phyloP scores from a whole-genome alignment of 2,329 filamentous ascomycete genomes.

The Sporothrix phasma region DNA sequence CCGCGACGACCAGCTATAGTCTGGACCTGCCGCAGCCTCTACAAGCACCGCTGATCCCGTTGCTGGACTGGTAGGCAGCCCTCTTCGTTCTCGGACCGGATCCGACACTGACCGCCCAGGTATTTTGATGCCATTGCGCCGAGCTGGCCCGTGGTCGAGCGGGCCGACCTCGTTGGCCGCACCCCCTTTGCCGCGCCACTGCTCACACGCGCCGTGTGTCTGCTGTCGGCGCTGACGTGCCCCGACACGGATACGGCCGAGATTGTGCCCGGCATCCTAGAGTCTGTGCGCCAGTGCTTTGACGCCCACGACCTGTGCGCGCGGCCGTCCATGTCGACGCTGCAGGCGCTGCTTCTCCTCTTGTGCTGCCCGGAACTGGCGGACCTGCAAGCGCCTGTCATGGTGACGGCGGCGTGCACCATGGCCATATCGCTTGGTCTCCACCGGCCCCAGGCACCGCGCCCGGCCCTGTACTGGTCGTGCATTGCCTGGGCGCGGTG shows the following conservation, averaged over 20 bases:
- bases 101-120: not conserved
- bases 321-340: not conserved
- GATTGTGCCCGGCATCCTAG: not conserved
- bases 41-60: not conserved
- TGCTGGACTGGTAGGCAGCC: not conserved
- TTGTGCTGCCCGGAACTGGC: not conserved
- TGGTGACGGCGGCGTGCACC: not conserved
- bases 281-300: not conserved
- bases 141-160: not conserved
- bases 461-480: not conserved
- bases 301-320: not conserved
- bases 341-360: not conserved
- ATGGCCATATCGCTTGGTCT: not conserved
- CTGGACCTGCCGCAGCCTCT: not conserved
- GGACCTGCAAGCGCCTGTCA: not conserved
- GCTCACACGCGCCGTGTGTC: not conserved
- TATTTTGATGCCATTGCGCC: not conserved
- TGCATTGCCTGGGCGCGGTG: not conserved
- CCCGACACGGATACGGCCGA: not conserved
- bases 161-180: not conserved
- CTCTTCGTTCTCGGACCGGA: not conserved
- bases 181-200: not conserved
- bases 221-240: not conserved
- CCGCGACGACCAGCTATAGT: not conserved
- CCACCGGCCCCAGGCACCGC: not conserved